Evolutionary conservation across 805 yeast species (phyloP), one percentile per base, ranked within the genome.

Genomic region (Blastobotrys terrestris): DNA sequence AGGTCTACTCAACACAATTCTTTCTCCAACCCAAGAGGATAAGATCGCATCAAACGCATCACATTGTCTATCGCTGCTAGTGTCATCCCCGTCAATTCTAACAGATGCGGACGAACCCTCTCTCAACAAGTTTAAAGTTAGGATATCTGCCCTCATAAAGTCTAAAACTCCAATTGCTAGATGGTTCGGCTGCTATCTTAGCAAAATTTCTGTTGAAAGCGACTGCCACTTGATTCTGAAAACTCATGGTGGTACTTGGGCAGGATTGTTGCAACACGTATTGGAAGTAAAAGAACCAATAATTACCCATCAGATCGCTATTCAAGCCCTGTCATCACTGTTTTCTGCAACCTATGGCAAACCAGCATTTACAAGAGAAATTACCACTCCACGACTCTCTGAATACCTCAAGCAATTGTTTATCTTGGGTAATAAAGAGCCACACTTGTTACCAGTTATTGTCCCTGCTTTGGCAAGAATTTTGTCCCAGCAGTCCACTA

Each of bases 321-420:
- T 68, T 16, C 45, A 55, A 39, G 62, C 70, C 2, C 55, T 69
- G 14, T 26, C 55, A 2, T 48, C 50, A 55, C 42, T 69, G 56
- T 61, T 64, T 31, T 22, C 52, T 13, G 48, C 49, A 7, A 62
- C 63, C 53, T 79, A 86, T 63, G 92, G 89, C 1, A 90, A 90
- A 63, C 88, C 95, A 1, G 83, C 90, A 1, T 74, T 92, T 43
- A 84, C 92, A 2, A 78, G 97, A 64, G 96, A 90, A 63, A 72
- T 85, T 6, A 75, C 89, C 53, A 87, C 95, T 1, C 95, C 97
- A 5, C 83, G 83, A 60, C 71, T 92, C 53, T 80, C 87, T 7
- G 73, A 75, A 1, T 79, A 85, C 44, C 78, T 88, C 39, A 66
- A 63, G 47, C 51, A 77, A 3, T 72, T 83, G 49, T 61, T 88